These are phyloP conservation scores for Pseudogymnoascus sp. DNA, from an alignment of 2,329 filamentous ascomycete species.

Conservation along the genomic window DNA sequence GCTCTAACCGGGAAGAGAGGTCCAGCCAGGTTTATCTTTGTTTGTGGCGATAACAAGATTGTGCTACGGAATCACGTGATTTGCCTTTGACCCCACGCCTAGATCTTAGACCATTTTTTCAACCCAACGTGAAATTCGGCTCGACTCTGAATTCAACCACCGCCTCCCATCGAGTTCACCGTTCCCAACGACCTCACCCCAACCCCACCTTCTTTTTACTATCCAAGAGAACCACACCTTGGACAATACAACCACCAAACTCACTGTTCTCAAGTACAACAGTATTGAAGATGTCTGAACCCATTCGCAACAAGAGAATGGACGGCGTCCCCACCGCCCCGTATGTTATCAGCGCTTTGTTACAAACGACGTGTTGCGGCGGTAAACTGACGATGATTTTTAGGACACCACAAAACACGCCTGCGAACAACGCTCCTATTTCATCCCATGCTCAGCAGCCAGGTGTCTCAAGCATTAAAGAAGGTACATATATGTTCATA, in stretches of 20 bases:
- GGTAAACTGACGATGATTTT: constrained; percentile 25
- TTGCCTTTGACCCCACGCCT: constrained; percentile 10
- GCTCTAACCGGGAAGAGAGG: background rate
- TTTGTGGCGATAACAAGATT: constrained; percentile 7
- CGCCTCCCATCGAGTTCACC: constrained; percentile 1
- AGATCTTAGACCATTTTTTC: constrained; percentile 11
- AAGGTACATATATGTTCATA: constrained; percentile 59
- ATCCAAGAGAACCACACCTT: constrained; percentile 2
- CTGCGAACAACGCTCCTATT: constrained; percentile 90
- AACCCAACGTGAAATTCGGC: constrained; percentile 9
- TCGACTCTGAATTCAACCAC: constrained; percentile 7
- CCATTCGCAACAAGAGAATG: constrained; percentile 59
- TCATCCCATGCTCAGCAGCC: constrained; percentile 96
- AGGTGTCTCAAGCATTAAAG: constrained; percentile 88
- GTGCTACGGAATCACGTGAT: background rate
- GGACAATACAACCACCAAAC: background rate
- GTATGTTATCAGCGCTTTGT: constrained; percentile 39
- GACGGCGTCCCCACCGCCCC: constrained; percentile 51
- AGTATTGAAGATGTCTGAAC: constrained; percentile 51
- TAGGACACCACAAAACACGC: constrained; percentile 98
- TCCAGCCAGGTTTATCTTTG: constrained; percentile 2
- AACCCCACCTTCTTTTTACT: constrained; percentile 6
- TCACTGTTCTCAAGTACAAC: background rate
- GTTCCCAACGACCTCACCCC: constrained; percentile 7
- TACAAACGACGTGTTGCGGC: constrained; percentile 10